Evolutionary conservation across 176 grass and related monocot species (phyloP).

Genomic region (Ensete glaucum): DNA sequence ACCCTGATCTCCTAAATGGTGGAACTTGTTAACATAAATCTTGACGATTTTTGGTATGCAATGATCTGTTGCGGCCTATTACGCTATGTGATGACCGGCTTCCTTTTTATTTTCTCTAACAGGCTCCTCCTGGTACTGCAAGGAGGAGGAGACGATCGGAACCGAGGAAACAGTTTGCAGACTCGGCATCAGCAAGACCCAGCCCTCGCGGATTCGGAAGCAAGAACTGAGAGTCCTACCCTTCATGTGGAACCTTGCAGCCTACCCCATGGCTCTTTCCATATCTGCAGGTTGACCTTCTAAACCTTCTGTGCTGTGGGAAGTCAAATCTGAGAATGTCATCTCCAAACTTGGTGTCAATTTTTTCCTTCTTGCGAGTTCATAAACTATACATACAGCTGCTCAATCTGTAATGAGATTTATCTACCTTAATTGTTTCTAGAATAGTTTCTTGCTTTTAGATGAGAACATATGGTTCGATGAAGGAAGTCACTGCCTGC

Average conservation of each 20-base stretch:
- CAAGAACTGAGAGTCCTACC: conserved; percentile 1
- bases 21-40: not conserved
- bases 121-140: conserved; percentile 39
- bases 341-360: not conserved
- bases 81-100: not conserved
- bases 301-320: not conserved
- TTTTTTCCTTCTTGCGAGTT: not conserved
- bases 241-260: no score
- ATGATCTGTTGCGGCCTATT: not conserved
- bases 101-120: not conserved
- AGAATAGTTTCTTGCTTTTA: no score
- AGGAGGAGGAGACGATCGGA: conserved; percentile 30
- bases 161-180: conserved; percentile 11
- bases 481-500: no score
- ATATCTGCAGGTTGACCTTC: not conserved
- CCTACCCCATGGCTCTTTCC: not conserved
- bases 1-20: no score
- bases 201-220: conserved; percentile 21
- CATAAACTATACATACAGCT: no score
- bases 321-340: not conserved
- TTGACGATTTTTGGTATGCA: no score
- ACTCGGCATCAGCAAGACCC: conserved; percentile 15
- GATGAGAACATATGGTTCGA: no score
- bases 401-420: no score
- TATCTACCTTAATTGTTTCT: no score